Conservation (phyloP, 139 green algal genomes). For the Coccomyxa sp. region DNA sequence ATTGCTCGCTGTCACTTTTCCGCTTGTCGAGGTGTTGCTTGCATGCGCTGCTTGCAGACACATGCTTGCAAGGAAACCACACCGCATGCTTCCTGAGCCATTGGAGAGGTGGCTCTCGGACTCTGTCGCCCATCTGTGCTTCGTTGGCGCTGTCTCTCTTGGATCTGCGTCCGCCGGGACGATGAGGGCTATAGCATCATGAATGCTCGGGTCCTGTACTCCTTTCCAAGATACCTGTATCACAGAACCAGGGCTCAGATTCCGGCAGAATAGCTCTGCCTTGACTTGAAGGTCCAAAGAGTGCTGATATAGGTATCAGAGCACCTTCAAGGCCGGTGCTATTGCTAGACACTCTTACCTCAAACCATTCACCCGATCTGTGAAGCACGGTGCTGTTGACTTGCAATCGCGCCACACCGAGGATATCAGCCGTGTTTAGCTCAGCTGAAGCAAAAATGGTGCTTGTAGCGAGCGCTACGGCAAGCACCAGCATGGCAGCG, state of each 20-base stretch:
- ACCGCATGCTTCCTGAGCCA: background rate
- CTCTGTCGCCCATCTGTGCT: background rate
- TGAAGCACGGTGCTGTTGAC: background rate
- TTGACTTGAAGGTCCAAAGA: background rate
- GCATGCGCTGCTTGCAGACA: background rate
- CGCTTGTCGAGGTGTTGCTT: too few species aligned
- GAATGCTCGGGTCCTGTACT: background rate
- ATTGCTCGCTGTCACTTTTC: too few species aligned
- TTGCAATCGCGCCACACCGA: background rate
- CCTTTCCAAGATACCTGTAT: background rate
- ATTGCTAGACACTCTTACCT: background rate
- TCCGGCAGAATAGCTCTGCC: background rate
- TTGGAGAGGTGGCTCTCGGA: background rate
- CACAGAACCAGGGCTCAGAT: background rate
- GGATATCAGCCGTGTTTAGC: too few species aligned
- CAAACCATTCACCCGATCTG: background rate
- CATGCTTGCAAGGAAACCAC: background rate
- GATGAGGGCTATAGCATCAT: background rate
- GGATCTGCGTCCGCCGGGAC: background rate
- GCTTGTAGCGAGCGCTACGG: too few species aligned
- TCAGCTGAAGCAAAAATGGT: too few species aligned
- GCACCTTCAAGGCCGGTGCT: too few species aligned
- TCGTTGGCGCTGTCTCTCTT: background rate
- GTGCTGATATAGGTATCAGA: background rate
- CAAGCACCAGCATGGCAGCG: too few species aligned